Evolutionary conservation across 2,329 filamentous ascomycete species (phyloP).

Genomic region (Paraphoma chrysanthemicola): DNA sequence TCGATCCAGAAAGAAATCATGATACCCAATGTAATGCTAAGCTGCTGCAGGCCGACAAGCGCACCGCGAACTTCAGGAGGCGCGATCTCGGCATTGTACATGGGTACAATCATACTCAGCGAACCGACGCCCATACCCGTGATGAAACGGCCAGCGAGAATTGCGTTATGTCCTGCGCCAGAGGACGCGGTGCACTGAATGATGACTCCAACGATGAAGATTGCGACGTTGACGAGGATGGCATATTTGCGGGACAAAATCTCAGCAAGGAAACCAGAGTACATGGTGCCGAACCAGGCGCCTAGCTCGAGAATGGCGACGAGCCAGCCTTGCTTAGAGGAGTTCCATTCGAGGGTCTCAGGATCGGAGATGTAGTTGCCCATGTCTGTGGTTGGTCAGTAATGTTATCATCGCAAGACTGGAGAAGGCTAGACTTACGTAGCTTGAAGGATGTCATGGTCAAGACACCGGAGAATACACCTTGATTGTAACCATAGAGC

Average conservation of each 20-base stretch:
- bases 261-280: constrained; percentile 74
- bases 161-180: constrained; percentile 61
- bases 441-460: constrained; percentile 56
- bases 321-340: constrained; percentile 55
- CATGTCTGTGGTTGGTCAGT: constrained; percentile 45
- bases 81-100: constrained; percentile 52
- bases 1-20: constrained; percentile 63
- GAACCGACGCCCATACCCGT: constrained; percentile 74
- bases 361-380: constrained; percentile 42
- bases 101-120: constrained; percentile 70
- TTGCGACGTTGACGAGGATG: constrained; percentile 68
- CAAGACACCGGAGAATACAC: constrained; percentile 74
- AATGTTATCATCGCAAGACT: not conserved
- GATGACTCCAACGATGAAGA: constrained; percentile 75
- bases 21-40: constrained; percentile 69
- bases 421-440: constrained; percentile 30
- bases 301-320: constrained; percentile 74
- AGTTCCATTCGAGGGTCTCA: constrained; percentile 34
- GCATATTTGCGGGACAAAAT: constrained; percentile 71
- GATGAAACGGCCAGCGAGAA: constrained; percentile 75
- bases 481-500: constrained; percentile 76
- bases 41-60: constrained; percentile 67
- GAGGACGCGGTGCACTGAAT: constrained; percentile 68
- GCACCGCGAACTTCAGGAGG: constrained; percentile 70
- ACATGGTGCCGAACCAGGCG: constrained; percentile 74